Evolutionary conservation across 495 filamentous ascomycete species (phyloP).

Genomic region (Clavariopsis aquatica): DNA sequence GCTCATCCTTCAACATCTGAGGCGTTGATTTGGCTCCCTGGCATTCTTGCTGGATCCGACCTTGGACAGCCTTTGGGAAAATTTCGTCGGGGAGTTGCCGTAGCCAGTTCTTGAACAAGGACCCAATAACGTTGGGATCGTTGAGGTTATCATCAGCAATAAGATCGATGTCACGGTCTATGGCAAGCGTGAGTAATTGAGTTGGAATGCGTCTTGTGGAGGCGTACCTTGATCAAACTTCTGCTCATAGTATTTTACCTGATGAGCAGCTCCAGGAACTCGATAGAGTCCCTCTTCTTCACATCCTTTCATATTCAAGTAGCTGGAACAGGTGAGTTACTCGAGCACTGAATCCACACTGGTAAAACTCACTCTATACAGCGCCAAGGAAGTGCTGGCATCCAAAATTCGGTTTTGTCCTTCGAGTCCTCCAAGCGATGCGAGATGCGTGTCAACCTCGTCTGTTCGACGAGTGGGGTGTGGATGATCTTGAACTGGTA

Average conservation of each 20-base stretch:
- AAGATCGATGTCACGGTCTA: conserved; percentile 80
- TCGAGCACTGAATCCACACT: neutral
- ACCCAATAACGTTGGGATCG: conserved; percentile 91
- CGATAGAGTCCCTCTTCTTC: conserved; percentile 90
- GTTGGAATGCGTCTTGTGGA: neutral
- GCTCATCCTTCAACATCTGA: conserved; percentile 79
- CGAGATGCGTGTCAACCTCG: conserved; percentile 80
- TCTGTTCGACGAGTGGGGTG: conserved; percentile 77
- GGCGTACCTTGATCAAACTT: conserved; percentile 74
- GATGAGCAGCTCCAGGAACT: conserved; percentile 77
- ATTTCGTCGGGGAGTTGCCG: conserved; percentile 91
- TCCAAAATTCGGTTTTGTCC: conserved; percentile 97
- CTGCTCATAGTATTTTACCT: conserved; percentile 84
- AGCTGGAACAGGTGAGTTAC: conserved; percentile 49
- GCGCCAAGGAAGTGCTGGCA: conserved; percentile 88
- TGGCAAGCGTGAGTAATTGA: conserved; percentile 16
- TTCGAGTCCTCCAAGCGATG: conserved; percentile 77
- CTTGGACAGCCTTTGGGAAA: conserved; percentile 76
- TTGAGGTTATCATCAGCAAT: conserved; percentile 81
- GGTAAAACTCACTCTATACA: conserved; percentile 69
- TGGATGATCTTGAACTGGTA: conserved; percentile 80
- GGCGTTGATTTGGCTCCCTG: conserved; percentile 74
- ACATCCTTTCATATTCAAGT: conserved; percentile 85
- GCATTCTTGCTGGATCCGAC: conserved; percentile 71
- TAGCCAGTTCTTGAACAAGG: conserved; percentile 90